A percentile compares a stretch with the other conserved stretches of the same genome.
Conservation (phyloP, 2,329 filamentous ascomycete genomes). For the Pochonia chlamydosporia region DNA sequence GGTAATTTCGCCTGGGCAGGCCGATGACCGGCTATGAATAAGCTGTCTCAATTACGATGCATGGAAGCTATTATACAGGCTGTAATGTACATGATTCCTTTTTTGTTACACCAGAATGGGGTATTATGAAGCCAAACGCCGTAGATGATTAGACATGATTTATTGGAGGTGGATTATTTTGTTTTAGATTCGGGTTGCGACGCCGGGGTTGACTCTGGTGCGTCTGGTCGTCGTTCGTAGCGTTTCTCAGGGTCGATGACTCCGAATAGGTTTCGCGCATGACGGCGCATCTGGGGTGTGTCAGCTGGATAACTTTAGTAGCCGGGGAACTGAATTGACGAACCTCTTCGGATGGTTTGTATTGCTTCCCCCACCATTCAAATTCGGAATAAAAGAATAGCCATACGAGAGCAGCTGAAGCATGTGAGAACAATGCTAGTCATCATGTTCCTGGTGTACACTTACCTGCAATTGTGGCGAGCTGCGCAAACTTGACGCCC, state of each 20-base stretch:
- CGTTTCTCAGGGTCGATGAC: constrained; percentile 34
- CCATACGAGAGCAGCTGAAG: constrained; percentile 29
- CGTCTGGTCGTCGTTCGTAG: constrained; percentile 34
- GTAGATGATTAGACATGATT: background rate
- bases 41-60: background rate
- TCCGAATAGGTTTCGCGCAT: constrained; percentile 33
- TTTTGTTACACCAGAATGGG: background rate
- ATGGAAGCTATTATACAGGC: background rate
- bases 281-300: constrained; percentile 26
- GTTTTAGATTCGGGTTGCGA: constrained; percentile 22
- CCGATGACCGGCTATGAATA: constrained; percentile 17
- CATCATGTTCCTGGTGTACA: constrained; percentile 6
- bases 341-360: constrained; percentile 37
- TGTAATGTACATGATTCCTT: constrained; percentile 2
- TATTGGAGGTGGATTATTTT: background rate
- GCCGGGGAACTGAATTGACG: background rate
- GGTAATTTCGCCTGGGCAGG: constrained; percentile 52
- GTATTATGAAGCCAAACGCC: background rate
- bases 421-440: background rate
- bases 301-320: constrained; percentile 2
- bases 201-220: constrained; percentile 23
- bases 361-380: constrained; percentile 36
- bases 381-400: constrained; percentile 37
- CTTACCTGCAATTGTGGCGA: constrained; percentile 51
- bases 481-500: constrained; percentile 58